A percentile compares a stretch with the other conserved stretches of the same genome.
These are phyloP conservation scores for Rusavskia elegans DNA, from an alignment of 495 filamentous ascomycete genomes.

Conservation along the genomic window DNA sequence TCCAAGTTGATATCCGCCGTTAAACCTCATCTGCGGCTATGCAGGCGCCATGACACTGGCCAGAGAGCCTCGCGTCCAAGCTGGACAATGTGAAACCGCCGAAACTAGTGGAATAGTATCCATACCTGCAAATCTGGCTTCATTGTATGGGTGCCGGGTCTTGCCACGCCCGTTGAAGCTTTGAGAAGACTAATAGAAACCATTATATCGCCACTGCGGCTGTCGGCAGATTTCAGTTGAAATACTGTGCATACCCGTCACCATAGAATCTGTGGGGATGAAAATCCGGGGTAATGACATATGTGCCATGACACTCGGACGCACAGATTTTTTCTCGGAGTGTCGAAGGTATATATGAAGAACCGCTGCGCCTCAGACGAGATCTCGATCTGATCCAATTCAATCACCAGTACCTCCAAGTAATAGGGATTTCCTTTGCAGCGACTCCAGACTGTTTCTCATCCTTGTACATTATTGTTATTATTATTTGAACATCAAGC, in stretches of 20 bases:
- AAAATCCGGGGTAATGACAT: constrained; percentile 1
- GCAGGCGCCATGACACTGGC: neutral
- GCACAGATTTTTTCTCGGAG: neutral
- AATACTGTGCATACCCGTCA: neutral
- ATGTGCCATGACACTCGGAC: neutral
- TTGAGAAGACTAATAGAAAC: neutral
- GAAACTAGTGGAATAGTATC: neutral
- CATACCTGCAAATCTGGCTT: neutral
- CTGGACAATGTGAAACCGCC: neutral
- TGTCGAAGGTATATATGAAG: neutral
- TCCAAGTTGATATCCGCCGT: neutral
- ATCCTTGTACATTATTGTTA: no score
- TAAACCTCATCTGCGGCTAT: neutral
- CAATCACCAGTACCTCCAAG: no score
- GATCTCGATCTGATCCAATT: neutral
- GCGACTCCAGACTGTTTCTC: no score
- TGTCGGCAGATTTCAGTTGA: neutral
- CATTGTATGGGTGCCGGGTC: neutral
- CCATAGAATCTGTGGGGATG: neutral
- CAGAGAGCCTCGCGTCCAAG: neutral
- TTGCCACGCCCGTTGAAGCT: neutral
- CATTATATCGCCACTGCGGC: neutral
- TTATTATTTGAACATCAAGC: no score
- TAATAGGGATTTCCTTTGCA: no score
- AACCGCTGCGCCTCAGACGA: neutral